Conservation (phyloP, 768 basidiomycete genomes). For the Trametes maxima region DNA sequence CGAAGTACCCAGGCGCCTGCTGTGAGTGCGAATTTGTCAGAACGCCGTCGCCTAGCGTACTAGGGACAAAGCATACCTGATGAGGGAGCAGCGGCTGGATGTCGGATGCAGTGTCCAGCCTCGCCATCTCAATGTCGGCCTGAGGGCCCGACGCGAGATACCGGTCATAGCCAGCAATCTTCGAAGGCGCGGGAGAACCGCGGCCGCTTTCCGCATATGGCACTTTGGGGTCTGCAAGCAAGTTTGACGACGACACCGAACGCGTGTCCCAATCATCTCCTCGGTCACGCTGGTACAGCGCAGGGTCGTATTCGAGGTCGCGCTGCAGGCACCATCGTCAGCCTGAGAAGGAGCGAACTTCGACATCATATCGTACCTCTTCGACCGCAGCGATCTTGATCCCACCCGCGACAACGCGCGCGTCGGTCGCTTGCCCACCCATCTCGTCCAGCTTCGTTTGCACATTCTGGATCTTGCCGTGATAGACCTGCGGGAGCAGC, state of each 20-base stretch:
- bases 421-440: conserved; percentile 75
- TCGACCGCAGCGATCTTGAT: conserved; percentile 83
- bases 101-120: conserved; percentile 48
- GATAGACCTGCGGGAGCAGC: conserved; percentile 72
- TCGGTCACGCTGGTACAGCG: conserved; percentile 73
- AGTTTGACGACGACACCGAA: conserved; percentile 64
- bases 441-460: conserved; percentile 75
- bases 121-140: conserved; percentile 54
- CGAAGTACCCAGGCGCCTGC: conserved; percentile 28
- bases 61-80: conserved; percentile 4
- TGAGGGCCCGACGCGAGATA: conserved; percentile 58
- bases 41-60: no score
- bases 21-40: neutral
- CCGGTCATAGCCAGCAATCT: conserved; percentile 48
- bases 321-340: conserved; percentile 37
- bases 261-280: conserved; percentile 91
- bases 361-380: conserved; percentile 47
- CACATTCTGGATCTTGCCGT: conserved; percentile 66
- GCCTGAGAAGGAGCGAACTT: neutral
- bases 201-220: conserved; percentile 43
- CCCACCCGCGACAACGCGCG: conserved; percentile 74
- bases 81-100: conserved; percentile 58
- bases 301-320: conserved; percentile 84
- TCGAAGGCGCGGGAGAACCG: conserved; percentile 43
- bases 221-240: conserved; percentile 48